Conservation (phyloP, 2,329 filamentous ascomycete species). For the Microdochium bolleyi region DNA sequence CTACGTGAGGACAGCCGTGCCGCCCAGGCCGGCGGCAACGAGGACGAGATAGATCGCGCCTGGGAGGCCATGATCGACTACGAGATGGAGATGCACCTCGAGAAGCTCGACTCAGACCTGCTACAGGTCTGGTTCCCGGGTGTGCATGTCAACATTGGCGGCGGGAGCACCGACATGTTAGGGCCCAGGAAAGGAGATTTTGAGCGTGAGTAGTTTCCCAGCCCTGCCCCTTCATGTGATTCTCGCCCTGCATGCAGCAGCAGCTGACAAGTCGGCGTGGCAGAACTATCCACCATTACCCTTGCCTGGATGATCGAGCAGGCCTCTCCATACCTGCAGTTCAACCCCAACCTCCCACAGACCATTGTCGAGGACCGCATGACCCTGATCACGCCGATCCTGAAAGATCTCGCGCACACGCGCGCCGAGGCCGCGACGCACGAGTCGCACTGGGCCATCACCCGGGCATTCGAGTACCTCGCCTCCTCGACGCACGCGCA, state of each 20-base stretch:
- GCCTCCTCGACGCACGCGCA: background rate
- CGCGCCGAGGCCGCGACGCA: background rate
- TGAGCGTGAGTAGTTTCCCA: conserved; percentile 5
- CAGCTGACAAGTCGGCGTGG: background rate
- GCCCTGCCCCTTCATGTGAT: too few species aligned
- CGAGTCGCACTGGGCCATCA: background rate
- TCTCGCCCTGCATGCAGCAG: too few species aligned
- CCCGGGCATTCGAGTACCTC: background rate
- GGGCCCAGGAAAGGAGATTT: conserved; percentile 6
- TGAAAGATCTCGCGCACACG: background rate
- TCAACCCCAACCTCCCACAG: conserved; percentile 1
- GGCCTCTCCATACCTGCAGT: conserved; percentile 5
- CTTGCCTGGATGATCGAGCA: conserved; percentile 10
- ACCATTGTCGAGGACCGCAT: conserved; percentile 4
- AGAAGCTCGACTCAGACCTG: conserved; percentile 16
- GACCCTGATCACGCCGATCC: conserved; percentile 2
- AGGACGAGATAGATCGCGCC: background rate
- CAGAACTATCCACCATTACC: conserved; percentile 7
- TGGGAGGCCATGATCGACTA: conserved; percentile 6
- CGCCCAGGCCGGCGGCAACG: background rate
- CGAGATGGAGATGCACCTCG: conserved; percentile 6
- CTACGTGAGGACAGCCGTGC: background rate
- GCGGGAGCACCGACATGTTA: conserved; percentile 25
- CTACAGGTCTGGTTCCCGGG: conserved; percentile 50
- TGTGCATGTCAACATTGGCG: conserved; percentile 42